Evolutionary conservation across 2,329 filamentous ascomycete genomes (phyloP), one percentile per base, ranked within the genome.

Genomic region (Graphilbum ipis-grandicollis): DNA sequence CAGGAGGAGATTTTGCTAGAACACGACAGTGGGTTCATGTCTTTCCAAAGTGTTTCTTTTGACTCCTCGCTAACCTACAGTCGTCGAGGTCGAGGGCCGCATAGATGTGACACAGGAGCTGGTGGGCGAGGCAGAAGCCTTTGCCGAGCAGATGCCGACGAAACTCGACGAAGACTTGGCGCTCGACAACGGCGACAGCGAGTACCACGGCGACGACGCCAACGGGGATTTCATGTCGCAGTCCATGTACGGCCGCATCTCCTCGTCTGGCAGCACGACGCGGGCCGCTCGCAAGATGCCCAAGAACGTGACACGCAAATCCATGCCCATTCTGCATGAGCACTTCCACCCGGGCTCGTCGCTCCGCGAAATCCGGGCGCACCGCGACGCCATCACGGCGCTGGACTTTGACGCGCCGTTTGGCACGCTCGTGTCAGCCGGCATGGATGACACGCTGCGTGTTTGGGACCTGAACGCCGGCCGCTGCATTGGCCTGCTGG

Each of bases 351-450:
- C 88, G 4, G 90, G 90, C 15, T 85, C 82, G 25, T 74, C 71
- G 49, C 93, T 98, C 49, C 79, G 79, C 46, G 83, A 94, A 53
- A 69, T 96, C 39, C 77, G 82, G 46, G 85, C 88, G 2, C 90
- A 98, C 55, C 75, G 74, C 36, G 90, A 98, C 52, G 71, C 70
- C 40, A 79, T 98, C 43, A 93, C 86, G 1, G 80, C 88, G 8
- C 56, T 98, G 42, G 90, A 96, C 57, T 98, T 98, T 55, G 90
- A 98, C 53, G 80, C 79, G n/a, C 90, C 90, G 0, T 96, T 96
- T 55, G 90, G 90, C 14, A 92, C 84, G 17, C 75, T 96, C 71
- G 84, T 96, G 6, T 88, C 85, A 8, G 79, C 90, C 9, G 82
- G 86, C 9, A 62, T 94, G 49, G 90, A 98, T 53, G 90, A 98